These are phyloP conservation scores for Tilletia setariae DNA, from an alignment of 1,284 basidiomycete species.

Conservation along the genomic window DNA sequence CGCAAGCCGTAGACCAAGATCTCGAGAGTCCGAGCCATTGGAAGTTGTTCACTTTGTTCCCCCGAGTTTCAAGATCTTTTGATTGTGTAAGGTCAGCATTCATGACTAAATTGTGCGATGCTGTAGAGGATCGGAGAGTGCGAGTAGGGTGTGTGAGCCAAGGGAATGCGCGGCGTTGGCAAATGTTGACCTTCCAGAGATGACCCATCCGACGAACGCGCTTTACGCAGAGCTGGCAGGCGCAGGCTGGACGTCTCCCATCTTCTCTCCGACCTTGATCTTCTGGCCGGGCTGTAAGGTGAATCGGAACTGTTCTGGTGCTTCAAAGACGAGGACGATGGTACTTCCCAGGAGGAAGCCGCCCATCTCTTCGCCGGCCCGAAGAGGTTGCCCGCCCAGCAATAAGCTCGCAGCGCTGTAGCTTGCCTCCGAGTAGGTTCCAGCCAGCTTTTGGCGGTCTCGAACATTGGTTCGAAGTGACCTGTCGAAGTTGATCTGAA, in stretches of 20 bases:
- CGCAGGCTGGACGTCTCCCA: slow-evolving; percentile 52
- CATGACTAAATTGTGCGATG: too few relatives aligned
- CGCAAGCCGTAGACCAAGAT: too few relatives aligned
- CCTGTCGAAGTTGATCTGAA: slow-evolving; percentile 84
- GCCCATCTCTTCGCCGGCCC: slow-evolving; percentile 89
- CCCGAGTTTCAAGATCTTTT: too few relatives aligned
- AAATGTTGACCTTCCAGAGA: too few relatives aligned
- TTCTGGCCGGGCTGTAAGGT: slow-evolving; percentile 75
- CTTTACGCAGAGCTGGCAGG: not conserved
- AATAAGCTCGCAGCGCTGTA: slow-evolving; percentile 56
- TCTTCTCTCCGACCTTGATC: slow-evolving; percentile 77
- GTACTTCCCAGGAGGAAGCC: slow-evolving; percentile 94
- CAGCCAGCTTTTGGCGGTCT: slow-evolving; percentile 51
- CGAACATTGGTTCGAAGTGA: slow-evolving; percentile 58
- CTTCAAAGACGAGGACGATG: slow-evolving; percentile 94
- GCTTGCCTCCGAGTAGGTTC: slow-evolving; percentile 84
- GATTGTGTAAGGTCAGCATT: too few relatives aligned
- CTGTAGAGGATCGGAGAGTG: too few relatives aligned
- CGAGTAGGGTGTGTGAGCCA: too few relatives aligned
- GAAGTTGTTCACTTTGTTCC: too few relatives aligned
- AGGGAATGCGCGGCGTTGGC: too few relatives aligned
- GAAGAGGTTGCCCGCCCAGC: slow-evolving; percentile 82
- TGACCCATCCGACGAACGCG: too few relatives aligned
- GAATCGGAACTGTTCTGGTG: slow-evolving; percentile 79
- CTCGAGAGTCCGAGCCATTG: too few relatives aligned